Evolutionary conservation across 2,329 filamentous ascomycete genomes (phyloP).

Genomic region (Huntiella savannae): DNA sequence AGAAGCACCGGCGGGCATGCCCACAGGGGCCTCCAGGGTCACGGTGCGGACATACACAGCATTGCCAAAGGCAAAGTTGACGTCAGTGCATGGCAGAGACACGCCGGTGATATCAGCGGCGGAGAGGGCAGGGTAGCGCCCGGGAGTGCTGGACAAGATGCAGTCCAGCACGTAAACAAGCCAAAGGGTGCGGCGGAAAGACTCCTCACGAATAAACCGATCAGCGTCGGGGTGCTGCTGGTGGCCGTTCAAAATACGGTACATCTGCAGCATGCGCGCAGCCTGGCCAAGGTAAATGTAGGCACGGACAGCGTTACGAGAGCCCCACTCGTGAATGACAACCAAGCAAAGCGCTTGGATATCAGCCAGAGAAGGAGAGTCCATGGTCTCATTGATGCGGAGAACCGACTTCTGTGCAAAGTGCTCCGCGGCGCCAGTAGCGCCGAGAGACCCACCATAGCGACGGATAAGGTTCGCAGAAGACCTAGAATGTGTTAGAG

Average conservation of each 20-base stretch:
- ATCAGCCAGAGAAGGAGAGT: slow-evolving; percentile 39
- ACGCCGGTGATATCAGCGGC: slow-evolving; percentile 35
- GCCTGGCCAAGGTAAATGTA: slow-evolving; percentile 45
- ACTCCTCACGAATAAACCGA: slow-evolving; percentile 41
- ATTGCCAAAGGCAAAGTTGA: slow-evolving; percentile 44
- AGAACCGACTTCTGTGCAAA: slow-evolving; percentile 39
- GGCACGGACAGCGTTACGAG: slow-evolving; percentile 39
- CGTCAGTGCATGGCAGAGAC: slow-evolving; percentile 38
- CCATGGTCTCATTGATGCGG: slow-evolving; percentile 37
- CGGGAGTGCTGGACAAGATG: slow-evolving; percentile 41
- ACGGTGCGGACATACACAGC: slow-evolving; percentile 40
- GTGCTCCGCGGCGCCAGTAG: slow-evolving; percentile 36
- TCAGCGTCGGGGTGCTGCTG: slow-evolving; percentile 32
- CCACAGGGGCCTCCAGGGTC: slow-evolving; percentile 21
- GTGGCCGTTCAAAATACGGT: slow-evolving; percentile 37
- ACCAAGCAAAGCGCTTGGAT: slow-evolving; percentile 42
- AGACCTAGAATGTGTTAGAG: slow-evolving; percentile 22
- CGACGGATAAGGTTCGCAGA: slow-evolving; percentile 37
- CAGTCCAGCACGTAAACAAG: slow-evolving; percentile 44
- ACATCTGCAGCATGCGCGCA: slow-evolving; percentile 47
- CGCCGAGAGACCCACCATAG: slow-evolving; percentile 32
- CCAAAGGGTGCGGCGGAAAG: slow-evolving; percentile 41
- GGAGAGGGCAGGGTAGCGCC: slow-evolving; percentile 36
- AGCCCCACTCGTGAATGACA: slow-evolving; percentile 44
- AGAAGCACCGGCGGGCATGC: slow-evolving; percentile 20